Percentiles rank a stretch among this genome's conserved stretches.
These are phyloP conservation scores for Phytophthora nicotianae DNA, from an alignment of 352 stramenopile genomes.

Conservation along the genomic window DNA sequence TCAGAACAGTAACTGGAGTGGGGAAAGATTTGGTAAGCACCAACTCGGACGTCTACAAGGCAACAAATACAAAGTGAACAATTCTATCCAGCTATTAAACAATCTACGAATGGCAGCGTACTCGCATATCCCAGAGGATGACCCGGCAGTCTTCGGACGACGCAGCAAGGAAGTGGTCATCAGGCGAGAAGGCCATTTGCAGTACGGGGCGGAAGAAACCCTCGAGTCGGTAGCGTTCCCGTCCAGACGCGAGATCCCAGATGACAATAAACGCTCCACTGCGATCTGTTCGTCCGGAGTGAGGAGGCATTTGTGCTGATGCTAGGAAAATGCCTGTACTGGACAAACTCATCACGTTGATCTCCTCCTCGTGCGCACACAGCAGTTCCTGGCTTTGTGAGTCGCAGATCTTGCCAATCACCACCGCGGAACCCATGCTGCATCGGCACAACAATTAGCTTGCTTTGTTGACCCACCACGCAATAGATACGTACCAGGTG, in stretches of 20 bases:
- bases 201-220: constrained; percentile 69
- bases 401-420: constrained; percentile 55
- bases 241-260: constrained; percentile 41
- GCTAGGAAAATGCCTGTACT: constrained; percentile 44
- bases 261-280: constrained; percentile 30
- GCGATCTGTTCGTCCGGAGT: constrained; percentile 32
- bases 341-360: constrained; percentile 53
- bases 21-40: constrained; percentile 73
- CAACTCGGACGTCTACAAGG: constrained; percentile 64
- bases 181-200: constrained; percentile 74
- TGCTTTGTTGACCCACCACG: background rate
- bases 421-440: constrained; percentile 62
- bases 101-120: constrained; percentile 22
- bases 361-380: constrained; percentile 61
- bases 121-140: constrained; percentile 79
- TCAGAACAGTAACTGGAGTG: constrained; percentile 66
- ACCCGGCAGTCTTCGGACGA: constrained; percentile 69
- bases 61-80: constrained; percentile 3
- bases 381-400: constrained; percentile 62
- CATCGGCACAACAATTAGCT: background rate
- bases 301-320: constrained; percentile 53
- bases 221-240: constrained; percentile 57
- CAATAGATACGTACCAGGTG: constrained; percentile 39
- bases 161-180: constrained; percentile 78
- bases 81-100: background rate